phyloP scores from a whole-genome alignment of 805 yeast genomes.

The Ogataea parapolymorpha region DNA sequence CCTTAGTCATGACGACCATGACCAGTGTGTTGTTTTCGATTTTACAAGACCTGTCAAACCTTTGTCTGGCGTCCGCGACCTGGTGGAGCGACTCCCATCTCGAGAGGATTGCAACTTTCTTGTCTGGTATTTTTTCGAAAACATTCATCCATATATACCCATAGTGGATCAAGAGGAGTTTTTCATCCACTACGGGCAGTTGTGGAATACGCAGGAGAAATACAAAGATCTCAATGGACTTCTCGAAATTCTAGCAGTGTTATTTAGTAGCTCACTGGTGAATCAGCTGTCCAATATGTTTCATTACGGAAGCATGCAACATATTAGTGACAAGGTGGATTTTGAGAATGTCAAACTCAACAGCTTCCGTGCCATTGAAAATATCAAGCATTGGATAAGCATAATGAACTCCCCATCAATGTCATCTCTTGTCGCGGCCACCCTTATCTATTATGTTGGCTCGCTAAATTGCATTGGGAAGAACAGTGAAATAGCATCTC shows the following conservation, averaged over 20 bases:
- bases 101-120: constrained; percentile 13
- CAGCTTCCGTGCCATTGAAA: constrained; percentile 20
- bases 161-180: constrained; percentile 23
- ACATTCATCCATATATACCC: constrained; percentile 22
- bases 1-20: constrained; percentile 4
- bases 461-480: constrained; percentile 20
- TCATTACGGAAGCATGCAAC: neutral
- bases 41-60: constrained; percentile 17
- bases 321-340: neutral
- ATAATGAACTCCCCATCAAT: constrained; percentile 20
- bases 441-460: constrained; percentile 21
- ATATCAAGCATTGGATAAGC: constrained; percentile 17
- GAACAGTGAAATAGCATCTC: constrained; percentile 13
- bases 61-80: constrained; percentile 3
- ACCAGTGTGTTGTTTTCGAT: constrained; percentile 16
- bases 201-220: constrained; percentile 11
- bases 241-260: constrained; percentile 17
- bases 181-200: constrained; percentile 12
- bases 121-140: constrained; percentile 19
- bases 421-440: constrained; percentile 16
- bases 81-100: constrained; percentile 13
- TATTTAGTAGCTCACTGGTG: constrained; percentile 22
- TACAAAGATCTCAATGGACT: constrained; percentile 15
- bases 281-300: constrained; percentile 6
- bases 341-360: constrained; percentile 12